Evolutionary conservation across 2,329 filamentous ascomycete species (phyloP).

Genomic region (Aspergillus sp.): DNA sequence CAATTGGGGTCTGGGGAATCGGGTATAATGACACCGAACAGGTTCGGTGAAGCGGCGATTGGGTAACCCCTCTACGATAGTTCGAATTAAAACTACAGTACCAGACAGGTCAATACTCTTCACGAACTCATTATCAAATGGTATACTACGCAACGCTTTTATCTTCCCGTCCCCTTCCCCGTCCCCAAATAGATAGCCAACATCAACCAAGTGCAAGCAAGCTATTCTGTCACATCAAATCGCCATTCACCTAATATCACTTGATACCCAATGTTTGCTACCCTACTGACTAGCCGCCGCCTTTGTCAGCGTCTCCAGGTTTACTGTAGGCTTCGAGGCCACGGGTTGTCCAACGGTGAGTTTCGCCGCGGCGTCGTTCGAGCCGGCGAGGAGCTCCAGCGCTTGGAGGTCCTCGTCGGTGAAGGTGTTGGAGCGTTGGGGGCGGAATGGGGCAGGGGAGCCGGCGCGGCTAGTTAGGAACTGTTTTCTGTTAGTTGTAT

Average conservation of each 20-base stretch:
- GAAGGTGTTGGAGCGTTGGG: slow-evolving; percentile 58
- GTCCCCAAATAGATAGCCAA: neutral
- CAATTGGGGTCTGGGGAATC: neutral
- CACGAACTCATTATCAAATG: neutral
- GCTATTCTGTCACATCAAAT: neutral
- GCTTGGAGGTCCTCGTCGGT: slow-evolving; percentile 50
- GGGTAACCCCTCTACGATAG: neutral
- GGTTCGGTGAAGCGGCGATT: neutral
- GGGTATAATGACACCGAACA: neutral
- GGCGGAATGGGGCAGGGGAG: slow-evolving; percentile 68
- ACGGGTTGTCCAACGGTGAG: slow-evolving; percentile 26
- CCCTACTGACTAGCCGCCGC: slow-evolving; percentile 39
- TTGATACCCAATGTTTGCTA: neutral
- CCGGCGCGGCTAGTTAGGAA: slow-evolving; percentile 73
- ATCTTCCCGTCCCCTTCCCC: neutral
- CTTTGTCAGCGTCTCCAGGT: slow-evolving; percentile 44
- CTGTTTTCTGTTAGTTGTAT: slow-evolving; percentile 46
- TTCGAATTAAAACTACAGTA: neutral
- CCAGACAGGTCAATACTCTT: neutral
- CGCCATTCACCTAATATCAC: neutral
- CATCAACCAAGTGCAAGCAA: neutral
- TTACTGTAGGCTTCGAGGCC: slow-evolving; percentile 34
- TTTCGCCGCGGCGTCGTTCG: slow-evolving; percentile 26
- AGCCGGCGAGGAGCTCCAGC: slow-evolving; percentile 44
- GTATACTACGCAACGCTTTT: slow-evolving; percentile 1